Evolutionary conservation across 1,284 basidiomycete species (phyloP).

Genomic region (Ustilago sp.): DNA sequence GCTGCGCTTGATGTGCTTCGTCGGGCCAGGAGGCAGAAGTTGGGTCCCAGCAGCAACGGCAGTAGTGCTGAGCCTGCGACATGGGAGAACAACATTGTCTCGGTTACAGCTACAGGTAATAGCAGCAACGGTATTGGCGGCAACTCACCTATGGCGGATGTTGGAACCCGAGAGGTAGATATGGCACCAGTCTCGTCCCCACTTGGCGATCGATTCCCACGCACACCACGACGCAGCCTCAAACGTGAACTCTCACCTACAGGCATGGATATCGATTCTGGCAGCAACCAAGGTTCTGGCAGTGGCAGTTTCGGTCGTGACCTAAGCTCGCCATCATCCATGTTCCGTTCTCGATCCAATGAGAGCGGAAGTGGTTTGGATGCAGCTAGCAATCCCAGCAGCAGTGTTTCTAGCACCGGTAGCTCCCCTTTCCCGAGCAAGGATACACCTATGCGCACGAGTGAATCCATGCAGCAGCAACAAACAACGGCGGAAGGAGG

Average conservation of each 20-base stretch:
- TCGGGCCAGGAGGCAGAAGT: slow-evolving; percentile 33
- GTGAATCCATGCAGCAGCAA: slow-evolving; percentile 39
- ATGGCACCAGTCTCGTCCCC: slow-evolving; percentile 36
- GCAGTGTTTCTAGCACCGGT: slow-evolving; percentile 21
- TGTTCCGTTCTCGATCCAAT: slow-evolving; percentile 48
- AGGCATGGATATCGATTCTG: slow-evolving; percentile 55
- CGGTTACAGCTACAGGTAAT: too few species aligned
- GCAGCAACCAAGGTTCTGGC: slow-evolving; percentile 19
- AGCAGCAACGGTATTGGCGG: neutral
- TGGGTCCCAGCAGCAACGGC: neutral
- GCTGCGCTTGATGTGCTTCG: slow-evolving; percentile 58
- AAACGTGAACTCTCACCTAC: slow-evolving; percentile 62
- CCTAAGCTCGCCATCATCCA: slow-evolving; percentile 53
- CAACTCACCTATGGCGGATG: slow-evolving; percentile 36
- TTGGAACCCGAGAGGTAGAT: slow-evolving; percentile 43
- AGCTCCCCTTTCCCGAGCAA: neutral
- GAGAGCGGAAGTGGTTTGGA: slow-evolving; percentile 19
- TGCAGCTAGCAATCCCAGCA: slow-evolving; percentile 14
- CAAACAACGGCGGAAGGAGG: slow-evolving; percentile 3
- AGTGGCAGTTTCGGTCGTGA: slow-evolving; percentile 27
- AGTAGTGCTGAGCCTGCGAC: slow-evolving; percentile 10
- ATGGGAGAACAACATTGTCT: slow-evolving; percentile 35
- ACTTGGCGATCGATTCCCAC: slow-evolving; percentile 27
- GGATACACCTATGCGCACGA: slow-evolving; percentile 23
- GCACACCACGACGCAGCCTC: slow-evolving; percentile 42